phyloP scores from a whole-genome alignment of 129 eudicot genomes.

The Logfia minima region DNA sequence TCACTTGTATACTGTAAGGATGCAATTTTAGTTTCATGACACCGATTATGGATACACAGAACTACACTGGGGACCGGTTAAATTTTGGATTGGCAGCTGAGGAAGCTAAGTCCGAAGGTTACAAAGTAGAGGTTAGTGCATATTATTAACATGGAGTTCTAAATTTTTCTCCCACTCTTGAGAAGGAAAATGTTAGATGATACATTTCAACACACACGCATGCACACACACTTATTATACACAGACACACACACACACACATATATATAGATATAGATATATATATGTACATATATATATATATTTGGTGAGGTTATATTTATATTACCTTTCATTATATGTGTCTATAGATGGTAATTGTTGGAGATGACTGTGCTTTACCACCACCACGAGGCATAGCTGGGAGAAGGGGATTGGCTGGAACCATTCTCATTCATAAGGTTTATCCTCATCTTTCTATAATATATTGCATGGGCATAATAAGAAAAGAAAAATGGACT shows the following conservation, averaged over 20 bases:
- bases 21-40: background rate
- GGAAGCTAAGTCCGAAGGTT: constrained; percentile 97
- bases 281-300: too few relatives aligned
- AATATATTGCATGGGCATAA: constrained; percentile 7
- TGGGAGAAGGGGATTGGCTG: constrained; percentile 99
- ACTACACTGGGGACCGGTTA: constrained; percentile 89
- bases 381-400: constrained; percentile 98
- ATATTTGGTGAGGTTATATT: background rate
- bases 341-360: constrained; percentile 75
- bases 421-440: constrained; percentile 94
- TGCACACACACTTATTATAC: too few relatives aligned
- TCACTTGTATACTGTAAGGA: background rate
- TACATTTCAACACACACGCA: background rate
- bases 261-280: too few relatives aligned
- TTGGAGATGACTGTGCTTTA: constrained; percentile 98
- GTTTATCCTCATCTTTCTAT: constrained; percentile 38
- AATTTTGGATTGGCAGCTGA: constrained; percentile 98
- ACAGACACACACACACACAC: background rate
- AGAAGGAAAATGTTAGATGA: background rate
- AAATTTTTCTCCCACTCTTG: constrained; percentile 12
- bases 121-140: constrained; percentile 79
- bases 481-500: background rate
- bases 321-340: background rate
- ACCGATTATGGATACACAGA: constrained; percentile 45
- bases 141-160: constrained; percentile 9